These are phyloP conservation scores for Eucalyptus curtisii DNA, from an alignment of 345 rosid species.

Conservation along the genomic window DNA sequence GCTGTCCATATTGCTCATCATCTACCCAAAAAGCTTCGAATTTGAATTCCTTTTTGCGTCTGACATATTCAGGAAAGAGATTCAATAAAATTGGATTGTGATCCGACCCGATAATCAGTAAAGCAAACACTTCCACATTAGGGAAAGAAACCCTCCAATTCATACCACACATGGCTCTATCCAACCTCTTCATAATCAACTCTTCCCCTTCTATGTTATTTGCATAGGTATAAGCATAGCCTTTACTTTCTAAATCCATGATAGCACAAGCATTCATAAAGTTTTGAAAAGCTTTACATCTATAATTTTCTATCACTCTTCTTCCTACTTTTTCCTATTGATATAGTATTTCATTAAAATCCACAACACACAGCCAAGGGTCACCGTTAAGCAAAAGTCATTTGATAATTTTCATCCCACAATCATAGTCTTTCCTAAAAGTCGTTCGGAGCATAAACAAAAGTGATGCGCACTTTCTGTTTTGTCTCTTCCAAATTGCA, in stretches of 20 bases:
- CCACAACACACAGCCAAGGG: neutral
- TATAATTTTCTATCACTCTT: neutral
- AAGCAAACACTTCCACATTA: neutral
- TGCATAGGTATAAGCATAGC: neutral
- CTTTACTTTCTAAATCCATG: too few species aligned
- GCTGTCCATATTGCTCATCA: too few species aligned
- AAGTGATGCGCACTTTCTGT: too few species aligned
- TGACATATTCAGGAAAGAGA: neutral
- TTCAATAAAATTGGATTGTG: neutral
- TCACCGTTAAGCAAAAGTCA: fast-evolving
- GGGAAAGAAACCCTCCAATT: neutral
- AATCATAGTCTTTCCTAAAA: neutral
- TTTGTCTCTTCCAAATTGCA: too few species aligned
- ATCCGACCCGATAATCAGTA: fast-evolving
- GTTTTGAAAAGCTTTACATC: neutral
- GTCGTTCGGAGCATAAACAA: too few species aligned
- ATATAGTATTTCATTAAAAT: neutral
- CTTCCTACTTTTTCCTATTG: neutral
- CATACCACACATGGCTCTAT: neutral
- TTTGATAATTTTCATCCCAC: neutral
- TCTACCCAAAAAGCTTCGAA: neutral
- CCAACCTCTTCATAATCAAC: neutral
- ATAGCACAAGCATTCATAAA: neutral
- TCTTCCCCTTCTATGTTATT: neutral
- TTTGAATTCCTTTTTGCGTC: neutral